Evolutionary conservation across 1,284 basidiomycete species (phyloP), one percentile per base, ranked within the genome.

Genomic region (Naganishia liquefaciens): DNA sequence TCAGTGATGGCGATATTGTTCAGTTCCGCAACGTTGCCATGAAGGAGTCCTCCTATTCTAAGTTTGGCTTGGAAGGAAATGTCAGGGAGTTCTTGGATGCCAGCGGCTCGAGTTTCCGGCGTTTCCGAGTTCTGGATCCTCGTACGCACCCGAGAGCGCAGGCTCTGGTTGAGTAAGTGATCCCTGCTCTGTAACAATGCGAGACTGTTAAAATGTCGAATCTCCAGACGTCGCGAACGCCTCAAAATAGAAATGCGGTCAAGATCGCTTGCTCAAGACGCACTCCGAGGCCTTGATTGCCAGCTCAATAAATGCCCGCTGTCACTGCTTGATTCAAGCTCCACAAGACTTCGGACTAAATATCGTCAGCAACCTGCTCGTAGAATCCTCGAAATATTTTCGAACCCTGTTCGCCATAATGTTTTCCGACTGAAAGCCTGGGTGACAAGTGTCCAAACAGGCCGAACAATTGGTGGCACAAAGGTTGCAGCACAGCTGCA

Each of bases 1-100:
- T 60, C 46, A 60, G 50, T 37, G 44, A 49, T 23, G 55, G 55
- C n/a, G 55, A 60, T 17, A 60, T 60, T 25, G 55, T 60, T 9
- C 37, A 47, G 10, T 60, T 60, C 27, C 55, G 28, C 30, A 60
- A 60, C 13, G 55, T 60, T 2, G 46, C 46, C 17, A 60, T 60
- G 46, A 60, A 60, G 21, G 19, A 53, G 13, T 53, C 51, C 6
- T n/a, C 6, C 21, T 23, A n/a, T 21, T 23, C 28, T 9, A 7
- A 33, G 25, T 60, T 49, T 23, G 55, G 55, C 5, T 21, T 60
- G 9, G 55, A 60, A 27, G 55, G 55, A 6, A 60, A 60, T 27
- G 55, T 60, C 13, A 44, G 55, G n/a, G 55, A 60, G 39, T 46
- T 37, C 23, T 10, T 30, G 6, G 46, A 40, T 30, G 27, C n/a